Evolutionary conservation across 345 rosid species (phyloP).

Genomic region (Microthlaspi erraticum): DNA sequence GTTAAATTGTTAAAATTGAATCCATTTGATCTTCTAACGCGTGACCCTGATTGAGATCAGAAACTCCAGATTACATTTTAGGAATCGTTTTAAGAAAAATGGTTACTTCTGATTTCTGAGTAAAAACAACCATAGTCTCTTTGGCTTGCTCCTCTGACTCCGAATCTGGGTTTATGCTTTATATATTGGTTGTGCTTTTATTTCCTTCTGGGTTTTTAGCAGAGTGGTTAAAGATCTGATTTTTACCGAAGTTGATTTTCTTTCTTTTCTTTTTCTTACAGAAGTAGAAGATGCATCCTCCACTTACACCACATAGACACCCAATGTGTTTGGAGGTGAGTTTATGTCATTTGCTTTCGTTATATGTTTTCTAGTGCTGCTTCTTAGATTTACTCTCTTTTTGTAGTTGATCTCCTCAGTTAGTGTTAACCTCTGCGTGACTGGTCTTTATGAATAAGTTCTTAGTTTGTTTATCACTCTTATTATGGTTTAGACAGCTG

Average conservation of each 20-base stretch:
- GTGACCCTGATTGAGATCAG: constrained; percentile 9
- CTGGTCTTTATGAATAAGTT: not conserved
- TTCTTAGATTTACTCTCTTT: not conserved
- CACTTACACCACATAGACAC: constrained; percentile 83
- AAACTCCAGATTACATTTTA: not conserved
- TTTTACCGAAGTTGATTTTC: constrained; percentile 12
- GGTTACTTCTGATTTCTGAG: too few relatives aligned
- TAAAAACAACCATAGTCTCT: not conserved
- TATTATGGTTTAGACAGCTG: not conserved
- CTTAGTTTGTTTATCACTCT: not conserved
- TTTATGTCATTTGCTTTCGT: constrained; percentile 1
- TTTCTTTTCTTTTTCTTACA: not conserved
- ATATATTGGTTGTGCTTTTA: constrained; percentile 5
- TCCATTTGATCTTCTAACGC: not conserved
- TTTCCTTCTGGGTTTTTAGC: constrained; percentile 6
- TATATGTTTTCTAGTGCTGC: not conserved
- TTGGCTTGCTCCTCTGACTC: not conserved
- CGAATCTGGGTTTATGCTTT: not conserved
- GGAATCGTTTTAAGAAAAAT: not conserved
- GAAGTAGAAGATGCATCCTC: constrained; percentile 79
- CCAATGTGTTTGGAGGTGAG: constrained; percentile 94
- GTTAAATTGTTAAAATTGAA: constrained; percentile 6
- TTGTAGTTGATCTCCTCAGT: not conserved
- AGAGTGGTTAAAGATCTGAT: constrained; percentile 18
- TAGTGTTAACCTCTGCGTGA: not conserved